Conservation (phyloP, 2,329 filamentous ascomycete genomes). For the Metarhizium rileyi region DNA sequence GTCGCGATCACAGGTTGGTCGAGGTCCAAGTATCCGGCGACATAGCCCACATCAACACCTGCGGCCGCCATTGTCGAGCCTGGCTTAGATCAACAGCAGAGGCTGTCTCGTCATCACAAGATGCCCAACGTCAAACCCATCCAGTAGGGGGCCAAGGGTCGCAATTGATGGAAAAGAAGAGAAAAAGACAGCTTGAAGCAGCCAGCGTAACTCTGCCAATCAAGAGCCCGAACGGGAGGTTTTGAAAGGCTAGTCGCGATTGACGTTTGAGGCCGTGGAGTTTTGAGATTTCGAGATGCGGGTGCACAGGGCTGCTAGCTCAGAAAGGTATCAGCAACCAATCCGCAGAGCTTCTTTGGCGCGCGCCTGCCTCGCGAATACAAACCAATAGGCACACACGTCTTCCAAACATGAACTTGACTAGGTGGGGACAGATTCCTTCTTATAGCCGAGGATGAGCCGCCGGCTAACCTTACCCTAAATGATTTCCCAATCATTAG, state of each 20-base stretch:
- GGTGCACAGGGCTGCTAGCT: not conserved
- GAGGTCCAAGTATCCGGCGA: conserved; percentile 62
- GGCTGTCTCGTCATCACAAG: conserved; percentile 9
- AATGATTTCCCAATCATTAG: too few species aligned
- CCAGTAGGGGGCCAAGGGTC: not conserved
- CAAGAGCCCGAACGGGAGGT: not conserved
- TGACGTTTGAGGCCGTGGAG: not conserved
- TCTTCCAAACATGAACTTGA: too few species aligned
- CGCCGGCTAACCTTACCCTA: too few species aligned
- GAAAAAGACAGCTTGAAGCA: not conserved
- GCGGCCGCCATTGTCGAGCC: conserved; percentile 29
- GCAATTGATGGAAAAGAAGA: not conserved
- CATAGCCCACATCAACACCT: conserved; percentile 58
- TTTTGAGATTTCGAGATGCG: not conserved
- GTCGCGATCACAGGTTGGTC: conserved; percentile 53
- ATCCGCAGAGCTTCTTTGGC: not conserved
- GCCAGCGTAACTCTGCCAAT: not conserved
- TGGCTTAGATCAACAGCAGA: conserved; percentile 5
- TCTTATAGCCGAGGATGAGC: too few species aligned
- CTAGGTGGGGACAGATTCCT: too few species aligned
- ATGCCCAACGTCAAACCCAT: conserved; percentile 1
- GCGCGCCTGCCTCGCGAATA: not conserved
- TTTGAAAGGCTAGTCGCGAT: not conserved
- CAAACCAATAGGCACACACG: too few species aligned
- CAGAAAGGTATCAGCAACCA: not conserved